Base-by-base conservation (phyloP, 2,329 filamentous ascomycete genomes). In the Orbilia oligospora region DNA sequence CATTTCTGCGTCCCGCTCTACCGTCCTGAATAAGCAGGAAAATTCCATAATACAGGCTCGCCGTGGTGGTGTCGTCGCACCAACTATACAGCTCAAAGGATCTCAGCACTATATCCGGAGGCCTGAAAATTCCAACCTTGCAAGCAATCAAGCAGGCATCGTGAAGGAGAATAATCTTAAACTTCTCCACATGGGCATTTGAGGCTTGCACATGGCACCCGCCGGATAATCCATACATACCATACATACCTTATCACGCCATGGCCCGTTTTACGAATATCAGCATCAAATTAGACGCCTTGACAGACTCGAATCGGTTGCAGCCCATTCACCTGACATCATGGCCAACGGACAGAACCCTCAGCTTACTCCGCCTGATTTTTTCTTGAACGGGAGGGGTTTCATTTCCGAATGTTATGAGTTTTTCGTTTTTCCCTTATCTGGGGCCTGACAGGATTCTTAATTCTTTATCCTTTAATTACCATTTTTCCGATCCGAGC, bases 181-280 rank as follows among this genome's bases (percentile, higher is more conserved):
- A 76, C 70, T 77, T 77, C 72, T 77, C 72, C 72, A 77, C 72
- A 77, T 67, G 72, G 58, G 49, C 66, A 69, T 70, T 71, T 77
- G 72, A 70, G 72, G 66, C 67, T 71, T 70, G 72, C 72, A 77
- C 72, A 70, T 77, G 72, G 72, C 58, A 65, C 51, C 53, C 66
- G 66, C 49, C 51, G 58, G 66, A 70, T 61, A 58, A 76, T 71
- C 58, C 61, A 46, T 71, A 55, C 58, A 70, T 66, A 38, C 27
- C 58, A 66, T 66, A 41, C 61, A 61, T 67, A 64, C 66, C 56
- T 56, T 71, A 77, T 77, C 72, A 77, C 72, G 66, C 72, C 66
- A 77, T 77, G 58, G 58, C 58, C 48, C 48, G 33, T 49, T 56
- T 77, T 65, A 77, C 67, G 67, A 77, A 63, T 58, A 24, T 38